phyloP scores from a whole-genome alignment of 225 moss, liverwort and hornwort genomes.

The Anthoceros angustus region DNA sequence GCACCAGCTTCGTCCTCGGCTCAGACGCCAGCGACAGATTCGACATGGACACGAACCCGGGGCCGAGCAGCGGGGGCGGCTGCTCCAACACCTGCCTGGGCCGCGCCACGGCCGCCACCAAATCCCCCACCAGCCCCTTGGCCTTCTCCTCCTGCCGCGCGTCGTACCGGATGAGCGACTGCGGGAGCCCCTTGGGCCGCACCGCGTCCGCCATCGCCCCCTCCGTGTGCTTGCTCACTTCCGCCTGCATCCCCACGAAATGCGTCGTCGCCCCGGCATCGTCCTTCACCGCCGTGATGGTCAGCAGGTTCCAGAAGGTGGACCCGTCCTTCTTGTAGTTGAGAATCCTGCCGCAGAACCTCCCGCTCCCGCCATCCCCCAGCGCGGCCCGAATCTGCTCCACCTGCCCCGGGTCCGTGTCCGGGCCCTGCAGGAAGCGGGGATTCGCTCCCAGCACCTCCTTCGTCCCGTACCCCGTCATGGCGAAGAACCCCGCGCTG shows the following conservation, averaged over 20 bases:
- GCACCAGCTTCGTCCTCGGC: too few species aligned
- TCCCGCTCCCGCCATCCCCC: slow-evolving; percentile 26
- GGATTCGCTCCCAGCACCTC: slow-evolving; percentile 67
- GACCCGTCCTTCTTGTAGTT: slow-evolving; percentile 78
- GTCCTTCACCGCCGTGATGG: slow-evolving; percentile 69
- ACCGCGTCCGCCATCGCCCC: slow-evolving; percentile 40
- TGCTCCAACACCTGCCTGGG: background rate
- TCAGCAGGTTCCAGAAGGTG: slow-evolving; percentile 79
- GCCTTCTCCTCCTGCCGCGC: slow-evolving; percentile 71
- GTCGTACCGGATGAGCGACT: slow-evolving; percentile 76
- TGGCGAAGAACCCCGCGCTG: slow-evolving; percentile 68
- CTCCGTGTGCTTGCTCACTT: slow-evolving; percentile 84
- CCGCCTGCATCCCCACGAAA: slow-evolving; percentile 91
- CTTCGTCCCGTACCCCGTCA: slow-evolving; percentile 61
- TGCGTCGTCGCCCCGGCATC: slow-evolving; percentile 62
- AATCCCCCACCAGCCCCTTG: slow-evolving; percentile 21
- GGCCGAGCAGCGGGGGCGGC: background rate
- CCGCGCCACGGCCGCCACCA: slow-evolving; percentile 5
- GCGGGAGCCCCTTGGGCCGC: slow-evolving; percentile 70
- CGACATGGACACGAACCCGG: background rate
- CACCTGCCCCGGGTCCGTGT: slow-evolving; percentile 34
- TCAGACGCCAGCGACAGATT: too few species aligned
- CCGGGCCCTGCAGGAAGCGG: slow-evolving; percentile 26
- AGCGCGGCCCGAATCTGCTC: slow-evolving; percentile 36
- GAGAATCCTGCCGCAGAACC: slow-evolving; percentile 48